Base-by-base conservation (phyloP, 2,329 filamentous ascomycete species). In the Chaetomiaceae sp. region DNA sequence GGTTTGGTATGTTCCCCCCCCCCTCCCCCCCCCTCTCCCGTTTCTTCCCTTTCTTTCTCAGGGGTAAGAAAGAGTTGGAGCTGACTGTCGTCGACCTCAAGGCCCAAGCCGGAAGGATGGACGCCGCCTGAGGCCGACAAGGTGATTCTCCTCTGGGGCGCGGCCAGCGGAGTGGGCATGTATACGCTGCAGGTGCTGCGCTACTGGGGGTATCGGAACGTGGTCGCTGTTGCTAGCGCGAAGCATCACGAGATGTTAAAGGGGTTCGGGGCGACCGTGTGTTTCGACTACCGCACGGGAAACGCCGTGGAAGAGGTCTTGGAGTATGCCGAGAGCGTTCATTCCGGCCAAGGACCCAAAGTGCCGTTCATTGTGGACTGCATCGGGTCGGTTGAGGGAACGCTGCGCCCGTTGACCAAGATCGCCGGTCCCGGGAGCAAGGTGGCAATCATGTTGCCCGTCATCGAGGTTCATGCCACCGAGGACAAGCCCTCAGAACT, bases 371-470 rank as follows among this genome's bases (percentile, higher is more conserved):
- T 80, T 14, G 59, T 82, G 10, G 79, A 82, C 63, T 82, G 78
- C 62, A 80, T 82, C 49, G 76, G 76, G 2, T 75, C 72, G 3
- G 63, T 73, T 31, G 59, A 67, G 2, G 74, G 74, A 0, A 75
- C 73, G 5, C 56, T 82, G 5, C 58, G 59, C 27, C 78, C 74
- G 2, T 65, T 85, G 30, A 69, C 72, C 5, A 70, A 70, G 55
- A 66, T 85, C 20, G 78, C 76, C 0, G 65, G 70, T 51, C 62
- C 47, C 1, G 77, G 77, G 0, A 65, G 70, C 4, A 77, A 65
- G 20, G 77, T 85, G 0, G 82, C 80, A 0, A 65, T 83, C 14
- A 72, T 85, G 65, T 63, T 86, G 5, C 82, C 82, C 0, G 73
- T 84, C 14, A 79, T 85, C 50, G 56, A 81, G 39, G 71, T 65